Conservation (phyloP, 1,284 basidiomycete genomes). For the Peniophora sp. region DNA sequence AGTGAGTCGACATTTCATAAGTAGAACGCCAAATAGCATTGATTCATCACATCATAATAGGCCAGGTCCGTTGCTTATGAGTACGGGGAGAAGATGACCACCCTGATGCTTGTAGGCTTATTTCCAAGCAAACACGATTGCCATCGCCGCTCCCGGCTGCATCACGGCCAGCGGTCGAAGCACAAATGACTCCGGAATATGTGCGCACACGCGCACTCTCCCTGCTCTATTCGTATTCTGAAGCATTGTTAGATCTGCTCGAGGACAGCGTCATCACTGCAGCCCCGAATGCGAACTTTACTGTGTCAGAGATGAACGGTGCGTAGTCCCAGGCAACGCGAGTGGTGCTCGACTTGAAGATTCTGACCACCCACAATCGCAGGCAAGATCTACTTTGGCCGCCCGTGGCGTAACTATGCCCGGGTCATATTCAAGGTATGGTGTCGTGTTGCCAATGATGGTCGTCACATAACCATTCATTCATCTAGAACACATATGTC, state of each 20-base stretch:
- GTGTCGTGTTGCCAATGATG: no score
- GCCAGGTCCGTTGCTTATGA: slow-evolving; percentile 12
- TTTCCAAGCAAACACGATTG: slow-evolving; percentile 40
- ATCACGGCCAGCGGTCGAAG: slow-evolving; percentile 46
- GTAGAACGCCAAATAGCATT: no score
- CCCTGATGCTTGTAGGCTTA: slow-evolving; percentile 12
- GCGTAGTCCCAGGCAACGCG: no score
- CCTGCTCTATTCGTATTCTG: neutral
- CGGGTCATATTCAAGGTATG: slow-evolving; percentile 14
- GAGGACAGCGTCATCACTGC: slow-evolving; percentile 39
- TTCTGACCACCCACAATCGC: no score
- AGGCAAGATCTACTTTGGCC: slow-evolving; percentile 25
- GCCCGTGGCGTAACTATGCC: slow-evolving; percentile 36
- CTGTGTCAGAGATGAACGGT: neutral
- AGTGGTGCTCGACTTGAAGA: no score
- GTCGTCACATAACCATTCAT: no score
- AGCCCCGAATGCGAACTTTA: slow-evolving; percentile 29
- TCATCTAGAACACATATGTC: slow-evolving; percentile 25
- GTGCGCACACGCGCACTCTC: slow-evolving; percentile 18
- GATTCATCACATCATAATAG: slow-evolving; percentile 12
- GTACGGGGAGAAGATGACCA: no score
- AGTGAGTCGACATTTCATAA: slow-evolving; percentile 13
- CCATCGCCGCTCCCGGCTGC: slow-evolving; percentile 28
- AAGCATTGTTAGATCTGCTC: slow-evolving; percentile 29
- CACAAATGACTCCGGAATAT: slow-evolving; percentile 39